Base-by-base conservation (phyloP, 192 early-diverging fungal genomes). In the Radiomyces spectabilis region DNA sequence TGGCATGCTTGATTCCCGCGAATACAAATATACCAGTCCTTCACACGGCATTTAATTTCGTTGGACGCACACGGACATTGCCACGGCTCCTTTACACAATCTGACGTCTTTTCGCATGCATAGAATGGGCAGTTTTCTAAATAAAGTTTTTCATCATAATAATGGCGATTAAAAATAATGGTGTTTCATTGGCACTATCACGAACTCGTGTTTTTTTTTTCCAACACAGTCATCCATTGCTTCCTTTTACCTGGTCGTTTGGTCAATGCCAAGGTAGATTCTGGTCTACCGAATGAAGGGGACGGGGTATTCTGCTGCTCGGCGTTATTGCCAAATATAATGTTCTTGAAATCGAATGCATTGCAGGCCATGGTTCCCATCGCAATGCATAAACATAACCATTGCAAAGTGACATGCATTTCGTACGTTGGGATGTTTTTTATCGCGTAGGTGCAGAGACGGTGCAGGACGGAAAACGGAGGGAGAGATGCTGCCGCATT, bases 11-110 rank as follows among this genome's bases (percentile, higher is more conserved):
- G 44, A 39, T 57, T 44, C 25, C 43, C 33, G 7, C 55, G 42
- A 38, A 57, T 26, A 39, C 55, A 57, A 46, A 22, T 37, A 47
- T 57, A 57, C 55, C 55, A 57, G 25, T 57, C 55, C 18, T 29
- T 47, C 6, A 16, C 33, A 7, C 12, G 27, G 27, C 55, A 57
- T 31, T 57, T 57, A 32, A 46, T 27, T n/a, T 27, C 38, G 44
- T 5, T 21, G n/a, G 34, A 19, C 13, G 16, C 9, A 47, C 55
- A 57, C 5, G 55, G 44, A 18, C 55, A 57, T 8, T 47, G 43
- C 8, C 32, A 22, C 5, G 55, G 55, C n/a, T 57, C 35, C 4
- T 33, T 33, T 2, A 44, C 55, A 39, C 55, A 57, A 19, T 41
- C 37, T 47, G 32, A 7, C 19, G 55, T 47, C 1, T 47, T 18